A percentile compares a stretch with the other conserved stretches of the same genome.
phyloP scores from a whole-genome alignment of 345 rosid genomes.

The Cardamine chenopodiifolia region DNA sequence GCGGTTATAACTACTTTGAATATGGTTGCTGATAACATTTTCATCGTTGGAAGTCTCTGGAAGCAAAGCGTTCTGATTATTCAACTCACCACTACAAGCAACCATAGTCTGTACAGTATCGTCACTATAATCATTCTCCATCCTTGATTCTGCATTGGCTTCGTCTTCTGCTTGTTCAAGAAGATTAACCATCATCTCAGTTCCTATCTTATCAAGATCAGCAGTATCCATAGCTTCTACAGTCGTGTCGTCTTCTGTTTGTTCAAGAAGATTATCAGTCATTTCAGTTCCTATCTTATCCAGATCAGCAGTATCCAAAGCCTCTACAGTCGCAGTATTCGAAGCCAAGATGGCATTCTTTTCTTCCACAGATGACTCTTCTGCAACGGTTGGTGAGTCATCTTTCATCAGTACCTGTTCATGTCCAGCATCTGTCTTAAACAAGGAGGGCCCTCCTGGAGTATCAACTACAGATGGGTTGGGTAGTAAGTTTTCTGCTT shows the following conservation, averaged over 20 bases:
- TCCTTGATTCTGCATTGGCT: slow-evolving; percentile 45
- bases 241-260: background rate
- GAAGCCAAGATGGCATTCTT: slow-evolving; percentile 41
- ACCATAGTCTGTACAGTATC: slow-evolving; percentile 30
- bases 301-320: slow-evolving; percentile 32
- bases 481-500: slow-evolving; percentile 46
- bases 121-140: slow-evolving; percentile 42
- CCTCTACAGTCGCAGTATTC: slow-evolving; percentile 39
- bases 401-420: slow-evolving; percentile 51
- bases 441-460: slow-evolving; percentile 43
- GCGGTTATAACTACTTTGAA: slow-evolving; percentile 30
- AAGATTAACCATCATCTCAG: slow-evolving; percentile 35
- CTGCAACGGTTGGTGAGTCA: slow-evolving; percentile 41
- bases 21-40: slow-evolving; percentile 34
- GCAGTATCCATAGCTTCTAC: slow-evolving; percentile 39
- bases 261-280: slow-evolving; percentile 43
- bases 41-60: slow-evolving; percentile 17
- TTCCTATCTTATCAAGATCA: slow-evolving; percentile 40
- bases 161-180: slow-evolving; percentile 41
- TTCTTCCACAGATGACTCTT: slow-evolving; percentile 47
- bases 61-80: slow-evolving; percentile 39
- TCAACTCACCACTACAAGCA: slow-evolving; percentile 39
- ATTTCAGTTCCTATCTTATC: slow-evolving; percentile 37
- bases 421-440: slow-evolving; percentile 45
- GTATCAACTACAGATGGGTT: slow-evolving; percentile 42